These are phyloP conservation scores for Micractinium sp. DNA, from an alignment of 139 green algal species.

Conservation along the genomic window DNA sequence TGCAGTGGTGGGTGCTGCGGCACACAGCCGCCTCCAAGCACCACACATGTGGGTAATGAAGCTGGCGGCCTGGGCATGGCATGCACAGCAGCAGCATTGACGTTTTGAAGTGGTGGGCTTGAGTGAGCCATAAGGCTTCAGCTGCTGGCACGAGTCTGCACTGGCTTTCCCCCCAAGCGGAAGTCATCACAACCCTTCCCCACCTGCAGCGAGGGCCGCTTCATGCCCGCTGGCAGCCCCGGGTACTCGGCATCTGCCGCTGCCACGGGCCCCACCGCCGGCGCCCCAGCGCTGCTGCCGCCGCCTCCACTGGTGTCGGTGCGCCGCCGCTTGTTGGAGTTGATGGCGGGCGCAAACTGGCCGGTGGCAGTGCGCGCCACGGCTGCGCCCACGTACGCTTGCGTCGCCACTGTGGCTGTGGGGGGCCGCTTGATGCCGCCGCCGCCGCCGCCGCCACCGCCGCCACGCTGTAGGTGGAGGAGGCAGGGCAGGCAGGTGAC, in stretches of 20 bases:
- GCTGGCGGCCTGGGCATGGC: background rate
- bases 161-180: background rate
- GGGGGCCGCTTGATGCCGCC: conserved; percentile 6
- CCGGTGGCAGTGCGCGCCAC: conserved; percentile 27
- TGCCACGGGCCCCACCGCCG: background rate
- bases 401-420: background rate
- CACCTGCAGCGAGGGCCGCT: conserved; percentile 35
- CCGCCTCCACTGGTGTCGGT: background rate
- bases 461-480: background rate
- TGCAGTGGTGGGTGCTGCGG: background rate
- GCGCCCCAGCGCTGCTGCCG: background rate
- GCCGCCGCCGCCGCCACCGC: background rate
- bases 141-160: background rate
- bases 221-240: conserved; percentile 19
- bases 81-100: background rate
- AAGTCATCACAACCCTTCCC: background rate
- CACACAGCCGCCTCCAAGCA: background rate
- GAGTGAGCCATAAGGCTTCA: background rate
- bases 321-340: conserved; percentile 24
- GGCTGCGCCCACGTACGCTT: background rate
- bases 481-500: background rate
- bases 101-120: too few species aligned
- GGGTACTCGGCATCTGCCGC: conserved; percentile 14
- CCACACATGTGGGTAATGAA: background rate
- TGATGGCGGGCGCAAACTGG: conserved; percentile 27